Evolutionary conservation across 1,139 yeast genomes (phyloP).

Genomic region (Nadsonia commutata): DNA sequence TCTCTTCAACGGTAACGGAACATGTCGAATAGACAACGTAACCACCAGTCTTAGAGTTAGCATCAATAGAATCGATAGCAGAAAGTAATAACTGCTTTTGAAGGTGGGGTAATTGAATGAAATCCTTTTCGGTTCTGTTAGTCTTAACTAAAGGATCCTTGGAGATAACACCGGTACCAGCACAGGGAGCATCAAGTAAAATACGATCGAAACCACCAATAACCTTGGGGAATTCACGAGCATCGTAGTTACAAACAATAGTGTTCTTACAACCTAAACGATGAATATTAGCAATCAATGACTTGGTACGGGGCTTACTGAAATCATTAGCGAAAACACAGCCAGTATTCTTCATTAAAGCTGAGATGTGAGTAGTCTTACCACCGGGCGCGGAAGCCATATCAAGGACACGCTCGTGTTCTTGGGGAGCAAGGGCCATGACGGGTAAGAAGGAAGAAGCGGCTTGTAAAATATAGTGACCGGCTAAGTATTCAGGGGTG

Average conservation of each 20-base stretch:
- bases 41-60: conserved; percentile 84
- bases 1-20: conserved; percentile 96
- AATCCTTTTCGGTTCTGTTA: conserved; percentile 89
- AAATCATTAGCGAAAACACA: conserved; percentile 96
- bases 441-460: conserved; percentile 97
- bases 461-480: conserved; percentile 94
- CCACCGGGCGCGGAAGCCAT: conserved; percentile 99
- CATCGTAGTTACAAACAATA: conserved; percentile 94
- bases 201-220: conserved; percentile 97
- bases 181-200: conserved; percentile 94
- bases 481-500: conserved; percentile 96
- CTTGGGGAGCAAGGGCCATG: conserved; percentile 94
- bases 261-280: conserved; percentile 95
- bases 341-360: conserved; percentile 96
- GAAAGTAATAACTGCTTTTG: conserved; percentile 87
- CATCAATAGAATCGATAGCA: conserved; percentile 96
- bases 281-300: conserved; percentile 92
- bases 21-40: conserved; percentile 94
- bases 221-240: conserved; percentile 95
- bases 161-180: conserved; percentile 98
- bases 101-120: conserved; percentile 88
- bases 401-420: conserved; percentile 85
- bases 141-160: conserved; percentile 93
- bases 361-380: conserved; percentile 90
- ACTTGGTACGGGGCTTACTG: conserved; percentile 89